Evolutionary conservation across 2,329 filamentous ascomycete species (phyloP), one percentile per base, ranked within the genome.

Genomic region (Xylariaceae sp.): DNA sequence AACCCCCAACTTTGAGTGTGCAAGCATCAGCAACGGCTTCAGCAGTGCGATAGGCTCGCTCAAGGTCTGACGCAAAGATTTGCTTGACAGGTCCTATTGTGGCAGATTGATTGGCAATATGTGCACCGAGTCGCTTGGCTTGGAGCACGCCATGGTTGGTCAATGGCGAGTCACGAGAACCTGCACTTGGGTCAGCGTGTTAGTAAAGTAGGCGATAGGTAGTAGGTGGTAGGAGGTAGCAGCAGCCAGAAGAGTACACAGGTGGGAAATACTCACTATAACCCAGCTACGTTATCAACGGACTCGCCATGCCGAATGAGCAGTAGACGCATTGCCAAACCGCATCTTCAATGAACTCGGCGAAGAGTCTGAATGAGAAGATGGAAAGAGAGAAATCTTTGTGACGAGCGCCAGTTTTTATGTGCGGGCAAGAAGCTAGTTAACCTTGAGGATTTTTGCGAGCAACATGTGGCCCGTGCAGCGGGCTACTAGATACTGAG

Each of bases 241-340:
- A 34, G 39, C 27, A 42, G 27, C 11, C 39, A 35, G 26, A 0
- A 1, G 30, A 6, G 12, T 9, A 27, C 5, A 19, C 9, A n/a
- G 32, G 40, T 41, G 50, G 42, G 41, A 11, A 49, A 55, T 50
- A 55, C 80, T 65, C 76, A 89, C 86, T 88, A 91, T 56, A 89
- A 72, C 52, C 85, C 81, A 41, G 86, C 87, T 55, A 94, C 86
- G 70, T 96, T 96, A 73, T 96, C 88, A 61, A 95, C 88, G 12
- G 89, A 92, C 74, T 96, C 91, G 67, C 86, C 91, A 76, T 96
- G 91, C 54, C 91, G 85, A 65, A 95, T 83, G 64, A 96, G 79
- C 65, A 91, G 84, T 53, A 96, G 70, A 66, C 78, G 68, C 81
- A 70, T 70, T 50, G 58, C 55, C 53, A 39, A 57, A 52, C 62